A percentile compares a stretch with the other conserved stretches of the same genome.
Evolutionary conservation across 2,329 filamentous ascomycete species (phyloP).

Genomic region (Apiospora rasikravindrae): DNA sequence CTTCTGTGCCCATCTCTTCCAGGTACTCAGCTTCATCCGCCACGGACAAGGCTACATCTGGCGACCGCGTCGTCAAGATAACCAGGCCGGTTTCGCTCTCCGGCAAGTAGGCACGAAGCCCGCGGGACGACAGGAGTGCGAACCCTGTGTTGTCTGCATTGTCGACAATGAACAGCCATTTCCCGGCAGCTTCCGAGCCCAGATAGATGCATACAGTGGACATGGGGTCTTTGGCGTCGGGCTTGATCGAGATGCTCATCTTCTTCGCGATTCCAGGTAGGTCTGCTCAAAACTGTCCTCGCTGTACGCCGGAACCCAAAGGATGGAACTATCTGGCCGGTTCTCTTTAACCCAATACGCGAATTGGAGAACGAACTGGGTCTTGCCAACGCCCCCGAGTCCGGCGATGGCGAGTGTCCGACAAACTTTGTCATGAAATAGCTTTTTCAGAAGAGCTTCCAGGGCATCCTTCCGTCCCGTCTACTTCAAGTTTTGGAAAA

Average conservation of each 20-base stretch:
- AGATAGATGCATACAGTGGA: slow-evolving; percentile 59
- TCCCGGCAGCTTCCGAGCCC: slow-evolving; percentile 30
- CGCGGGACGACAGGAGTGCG: slow-evolving; percentile 27
- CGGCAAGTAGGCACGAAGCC: not conserved
- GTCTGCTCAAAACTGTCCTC: slow-evolving; percentile 46
- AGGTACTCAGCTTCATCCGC: too few relatives aligned
- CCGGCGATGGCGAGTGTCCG: slow-evolving; percentile 39
- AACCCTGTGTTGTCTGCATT: slow-evolving; percentile 47
- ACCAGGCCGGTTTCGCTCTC: slow-evolving; percentile 23
- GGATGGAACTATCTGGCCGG: slow-evolving; percentile 43
- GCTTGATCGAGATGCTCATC: slow-evolving; percentile 45
- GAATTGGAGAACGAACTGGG: slow-evolving; percentile 45
- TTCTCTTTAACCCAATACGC: slow-evolving; percentile 44
- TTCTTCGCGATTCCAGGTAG: slow-evolving; percentile 41
- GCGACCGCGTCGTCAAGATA: slow-evolving; percentile 45
- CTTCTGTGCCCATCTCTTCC: not conserved
- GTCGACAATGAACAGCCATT: slow-evolving; percentile 50
- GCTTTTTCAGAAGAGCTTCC: slow-evolving; percentile 27
- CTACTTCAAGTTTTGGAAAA: slow-evolving; percentile 27
- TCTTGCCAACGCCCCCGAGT: slow-evolving; percentile 49
- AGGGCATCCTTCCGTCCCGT: slow-evolving; percentile 31
- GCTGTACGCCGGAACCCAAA: slow-evolving; percentile 50
- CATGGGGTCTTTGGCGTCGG: slow-evolving; percentile 60
- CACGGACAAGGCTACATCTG: slow-evolving; percentile 35
- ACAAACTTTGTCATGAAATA: slow-evolving; percentile 37